Evolutionary conservation across 2,329 filamentous ascomycete genomes (phyloP), one percentile per base, ranked within the genome.

Genomic region (Ambrosiella cleistominuta): DNA sequence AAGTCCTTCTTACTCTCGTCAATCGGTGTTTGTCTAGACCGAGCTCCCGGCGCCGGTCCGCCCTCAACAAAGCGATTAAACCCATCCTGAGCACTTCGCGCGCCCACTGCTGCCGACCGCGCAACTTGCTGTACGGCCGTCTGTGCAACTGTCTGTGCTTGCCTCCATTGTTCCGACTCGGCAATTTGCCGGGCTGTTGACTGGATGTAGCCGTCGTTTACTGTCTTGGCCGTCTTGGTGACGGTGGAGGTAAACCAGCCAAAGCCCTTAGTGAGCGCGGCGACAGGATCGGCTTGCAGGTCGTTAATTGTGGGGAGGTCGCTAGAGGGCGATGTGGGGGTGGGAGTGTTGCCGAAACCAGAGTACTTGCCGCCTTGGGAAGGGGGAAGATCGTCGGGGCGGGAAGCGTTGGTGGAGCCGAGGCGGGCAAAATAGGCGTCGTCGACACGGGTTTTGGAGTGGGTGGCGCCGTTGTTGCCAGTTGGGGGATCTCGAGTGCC

Each of bases 221-320:
- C 85, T 13, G 81, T 87, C 75, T 95, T 94, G 42, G 90, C 93
- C 63, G 87, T 86, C 75, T 93, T 95, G 35, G 82, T 83, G 47
- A 97, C 88, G 11, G 88, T 89, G 39, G 81, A 85, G 15, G 88
- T 80, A 66, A 97, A 88, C 89, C 93, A 97, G 7, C 91, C 91
- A 66, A 97, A 94, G 0, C 91, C 87, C 71, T 95, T 96, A 36
- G 83, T 88, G 64, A 98, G 70, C 13, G 91, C 89, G 1, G 81
- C 90, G 62, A 97, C 75, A 0, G 93, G 90, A 68, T 98, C 93
- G 67, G 83, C 86, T 70, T 95, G 88, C 66, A 97, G 80, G 57
- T 97, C 91, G 57, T 93, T 85, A n/a, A 93, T 73, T 11, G 81
- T 81, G 0, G 86, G 86, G 35, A 86, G 71, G 38, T 50, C 39